phyloP scores from a whole-genome alignment of 495 filamentous ascomycete genomes.

The Zalerion maritima region DNA sequence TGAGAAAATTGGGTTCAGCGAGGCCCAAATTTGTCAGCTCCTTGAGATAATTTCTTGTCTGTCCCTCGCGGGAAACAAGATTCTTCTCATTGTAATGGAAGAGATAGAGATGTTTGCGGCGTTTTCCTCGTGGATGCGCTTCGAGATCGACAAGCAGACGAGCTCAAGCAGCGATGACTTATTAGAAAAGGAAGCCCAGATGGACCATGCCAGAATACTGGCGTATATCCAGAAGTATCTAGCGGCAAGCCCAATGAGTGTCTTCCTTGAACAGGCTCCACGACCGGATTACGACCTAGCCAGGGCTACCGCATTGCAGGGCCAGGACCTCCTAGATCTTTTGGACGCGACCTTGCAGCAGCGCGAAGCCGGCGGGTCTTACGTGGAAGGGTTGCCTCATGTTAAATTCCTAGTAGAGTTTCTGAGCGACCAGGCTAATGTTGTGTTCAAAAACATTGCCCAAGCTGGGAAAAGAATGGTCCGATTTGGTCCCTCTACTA shows the following conservation, averaged over 20 bases:
- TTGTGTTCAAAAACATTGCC: conserved; percentile 36
- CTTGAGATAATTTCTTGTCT: conserved; percentile 63
- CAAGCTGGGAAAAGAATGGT: conserved; percentile 39
- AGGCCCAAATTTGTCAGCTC: conserved; percentile 32
- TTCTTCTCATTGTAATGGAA: conserved; percentile 54
- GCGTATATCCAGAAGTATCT: conserved; percentile 38
- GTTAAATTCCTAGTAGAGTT: conserved; percentile 32
- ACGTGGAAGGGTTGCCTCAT: conserved; percentile 23
- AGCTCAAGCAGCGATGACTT: conserved; percentile 34
- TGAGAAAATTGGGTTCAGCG: conserved; percentile 48
- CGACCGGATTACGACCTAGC: conserved; percentile 15
- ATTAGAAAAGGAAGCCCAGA: conserved; percentile 36
- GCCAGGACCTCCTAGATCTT: conserved; percentile 26
- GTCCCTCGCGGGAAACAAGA: conserved; percentile 56
- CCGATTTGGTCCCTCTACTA: conserved; percentile 30
- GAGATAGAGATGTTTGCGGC: conserved; percentile 64
- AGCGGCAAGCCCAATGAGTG: conserved; percentile 26
- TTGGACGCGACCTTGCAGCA: conserved; percentile 32
- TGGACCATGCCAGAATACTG: conserved; percentile 39
- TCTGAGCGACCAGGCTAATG: conserved; percentile 21
- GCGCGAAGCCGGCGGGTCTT: conserved; percentile 21
- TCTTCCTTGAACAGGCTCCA: conserved; percentile 23
- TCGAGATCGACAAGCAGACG: conserved; percentile 58
- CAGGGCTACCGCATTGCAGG: conserved; percentile 19
- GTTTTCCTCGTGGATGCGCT: conserved; percentile 74